Conservation (phyloP, 2,329 filamentous ascomycete genomes). For the Bipolaris sorokiniana region DNA sequence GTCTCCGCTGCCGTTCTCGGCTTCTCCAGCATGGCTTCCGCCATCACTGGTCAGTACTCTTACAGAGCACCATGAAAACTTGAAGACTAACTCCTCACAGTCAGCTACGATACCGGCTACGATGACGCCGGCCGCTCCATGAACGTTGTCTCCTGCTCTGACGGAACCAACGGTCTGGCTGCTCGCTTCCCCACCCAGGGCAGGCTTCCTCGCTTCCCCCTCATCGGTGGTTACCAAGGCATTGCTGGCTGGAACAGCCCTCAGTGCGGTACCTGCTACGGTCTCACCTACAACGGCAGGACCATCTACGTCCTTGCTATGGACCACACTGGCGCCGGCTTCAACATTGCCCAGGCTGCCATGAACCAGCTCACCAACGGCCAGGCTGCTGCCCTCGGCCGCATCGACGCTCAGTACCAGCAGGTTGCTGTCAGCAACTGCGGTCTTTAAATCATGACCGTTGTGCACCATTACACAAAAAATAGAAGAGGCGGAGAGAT, state of each 20-base stretch:
- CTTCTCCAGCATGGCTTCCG: slow-evolving; percentile 40
- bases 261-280: slow-evolving; percentile 61
- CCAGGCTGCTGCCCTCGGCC: slow-evolving; percentile 53
- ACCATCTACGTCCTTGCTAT: slow-evolving; percentile 59
- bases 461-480: not conserved
- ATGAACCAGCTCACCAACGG: slow-evolving; percentile 58
- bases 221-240: slow-evolving; percentile 58
- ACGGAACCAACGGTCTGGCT: slow-evolving; percentile 70
- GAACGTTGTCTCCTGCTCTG: slow-evolving; percentile 67
- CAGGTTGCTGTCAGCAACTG: slow-evolving; percentile 50
- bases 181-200: slow-evolving; percentile 62
- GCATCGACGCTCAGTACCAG: slow-evolving; percentile 51
- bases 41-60: slow-evolving; percentile 31
- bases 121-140: slow-evolving; percentile 66
- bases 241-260: slow-evolving; percentile 54
- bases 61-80: not conserved
- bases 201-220: slow-evolving; percentile 54
- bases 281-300: slow-evolving; percentile 55
- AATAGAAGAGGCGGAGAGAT: not conserved
- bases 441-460: slow-evolving; percentile 24
- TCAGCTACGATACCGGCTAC: slow-evolving; percentile 76
- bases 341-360: slow-evolving; percentile 58
- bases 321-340: slow-evolving; percentile 55
- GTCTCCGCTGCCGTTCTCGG: slow-evolving; percentile 33
- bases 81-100: slow-evolving; percentile 34